phyloP scores from a whole-genome alignment of 768 basidiomycete species.

The Lactarius indigo region DNA sequence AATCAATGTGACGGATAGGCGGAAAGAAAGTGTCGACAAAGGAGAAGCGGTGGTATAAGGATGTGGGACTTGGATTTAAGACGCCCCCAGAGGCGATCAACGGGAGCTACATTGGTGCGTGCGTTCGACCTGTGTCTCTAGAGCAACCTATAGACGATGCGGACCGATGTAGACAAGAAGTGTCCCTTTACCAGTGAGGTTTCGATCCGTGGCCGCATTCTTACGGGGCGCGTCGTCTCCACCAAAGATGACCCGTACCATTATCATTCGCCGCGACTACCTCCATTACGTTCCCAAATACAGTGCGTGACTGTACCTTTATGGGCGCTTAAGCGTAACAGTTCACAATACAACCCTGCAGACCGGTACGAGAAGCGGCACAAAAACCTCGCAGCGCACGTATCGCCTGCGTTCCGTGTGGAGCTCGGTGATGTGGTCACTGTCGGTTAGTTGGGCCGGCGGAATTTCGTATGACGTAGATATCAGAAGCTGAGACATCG shows the following conservation, averaged over 20 bases:
- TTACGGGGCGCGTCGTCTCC: slow-evolving; percentile 95
- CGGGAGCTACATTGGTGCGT: slow-evolving; percentile 93
- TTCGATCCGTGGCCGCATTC: slow-evolving; percentile 98
- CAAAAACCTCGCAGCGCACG: slow-evolving; percentile 96
- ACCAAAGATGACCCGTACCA: slow-evolving; percentile 99
- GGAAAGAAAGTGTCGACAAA: slow-evolving; percentile 91
- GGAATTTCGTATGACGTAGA: not conserved
- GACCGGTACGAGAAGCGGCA: slow-evolving; percentile 99
- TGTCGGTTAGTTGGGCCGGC: slow-evolving; percentile 62
- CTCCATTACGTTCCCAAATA: slow-evolving; percentile 99
- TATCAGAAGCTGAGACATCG: slow-evolving; percentile 6
- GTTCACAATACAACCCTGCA: slow-evolving; percentile 31
- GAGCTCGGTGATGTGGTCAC: slow-evolving; percentile 93
- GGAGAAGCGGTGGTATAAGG: slow-evolving; percentile 99
- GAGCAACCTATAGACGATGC: not conserved
- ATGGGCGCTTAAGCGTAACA: not conserved
- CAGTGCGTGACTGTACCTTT: slow-evolving; percentile 51
- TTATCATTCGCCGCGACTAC: slow-evolving; percentile 94
- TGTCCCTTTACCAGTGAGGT: slow-evolving; percentile 97
- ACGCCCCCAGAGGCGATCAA: slow-evolving; percentile 93
- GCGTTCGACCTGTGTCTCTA: not conserved
- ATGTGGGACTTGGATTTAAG: slow-evolving; percentile 95
- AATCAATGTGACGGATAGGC: slow-evolving; percentile 38
- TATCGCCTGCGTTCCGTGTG: slow-evolving; percentile 98
- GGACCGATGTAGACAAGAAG: slow-evolving; percentile 79